These are phyloP conservation scores for Sphaerobolus stellatus DNA, from an alignment of 1,284 basidiomycete species.

Conservation along the genomic window DNA sequence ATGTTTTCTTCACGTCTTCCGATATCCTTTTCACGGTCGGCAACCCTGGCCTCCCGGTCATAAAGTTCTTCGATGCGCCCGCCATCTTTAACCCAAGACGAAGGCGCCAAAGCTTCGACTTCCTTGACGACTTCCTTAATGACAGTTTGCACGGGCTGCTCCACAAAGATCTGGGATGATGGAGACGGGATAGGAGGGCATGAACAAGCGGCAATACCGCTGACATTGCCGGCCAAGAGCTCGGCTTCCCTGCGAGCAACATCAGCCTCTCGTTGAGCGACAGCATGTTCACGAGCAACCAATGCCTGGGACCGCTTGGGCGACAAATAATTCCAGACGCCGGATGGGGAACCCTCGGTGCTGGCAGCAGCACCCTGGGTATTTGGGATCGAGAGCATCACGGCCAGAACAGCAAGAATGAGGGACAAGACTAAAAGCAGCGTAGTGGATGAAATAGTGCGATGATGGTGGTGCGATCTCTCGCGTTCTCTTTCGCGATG, in stretches of 20 bases:
- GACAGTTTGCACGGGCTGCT: conserved; percentile 66
- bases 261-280: conserved; percentile 77
- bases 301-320: conserved; percentile 78
- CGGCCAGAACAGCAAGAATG: conserved; percentile 75
- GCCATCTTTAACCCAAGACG: conserved; percentile 66
- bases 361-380: conserved; percentile 27
- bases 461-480: conserved; percentile 69
- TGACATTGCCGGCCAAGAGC: conserved; percentile 73
- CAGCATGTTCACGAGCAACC: conserved; percentile 69
- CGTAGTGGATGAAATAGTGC: conserved; percentile 85
- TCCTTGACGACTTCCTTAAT: conserved; percentile 77
- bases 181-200: conserved; percentile 37
- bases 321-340: conserved; percentile 67
- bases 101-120: conserved; percentile 60
- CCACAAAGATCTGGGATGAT: conserved; percentile 41
- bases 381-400: conserved; percentile 78
- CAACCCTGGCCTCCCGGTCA: conserved; percentile 77
- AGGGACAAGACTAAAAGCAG: conserved; percentile 80
- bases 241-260: conserved; percentile 83
- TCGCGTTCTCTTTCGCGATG: conserved; percentile 54
- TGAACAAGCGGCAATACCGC: conserved; percentile 60
- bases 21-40: conserved; percentile 79
- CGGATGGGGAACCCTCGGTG: conserved; percentile 43
- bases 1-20: conserved; percentile 77
- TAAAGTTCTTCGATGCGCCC: conserved; percentile 75